Conservation (phyloP, 2,329 filamentous ascomycete species). For the Talaromyces sp. region DNA sequence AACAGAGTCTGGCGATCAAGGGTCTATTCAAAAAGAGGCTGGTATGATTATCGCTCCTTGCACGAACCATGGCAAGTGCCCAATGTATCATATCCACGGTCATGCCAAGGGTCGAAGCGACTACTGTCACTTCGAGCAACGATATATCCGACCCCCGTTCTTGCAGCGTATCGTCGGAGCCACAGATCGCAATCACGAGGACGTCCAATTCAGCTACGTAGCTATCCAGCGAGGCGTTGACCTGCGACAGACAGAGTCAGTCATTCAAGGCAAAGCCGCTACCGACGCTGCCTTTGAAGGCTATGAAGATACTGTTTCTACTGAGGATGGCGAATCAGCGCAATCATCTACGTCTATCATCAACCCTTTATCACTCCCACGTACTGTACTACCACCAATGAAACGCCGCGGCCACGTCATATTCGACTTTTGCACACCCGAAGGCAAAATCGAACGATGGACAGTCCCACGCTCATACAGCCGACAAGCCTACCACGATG, state of each 20-base stretch:
- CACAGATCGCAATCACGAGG: constrained; percentile 76
- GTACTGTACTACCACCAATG: constrained; percentile 73
- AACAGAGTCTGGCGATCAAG: constrained; percentile 30
- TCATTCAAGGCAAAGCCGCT: constrained; percentile 56
- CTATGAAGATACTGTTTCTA: constrained; percentile 52
- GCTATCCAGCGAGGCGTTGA: constrained; percentile 76
- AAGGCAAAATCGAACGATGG: constrained; percentile 87
- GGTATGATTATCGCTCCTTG: constrained; percentile 68
- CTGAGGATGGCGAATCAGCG: constrained; percentile 16
- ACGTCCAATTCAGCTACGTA: constrained; percentile 87
- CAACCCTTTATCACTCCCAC: constrained; percentile 69
- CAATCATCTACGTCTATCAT: constrained; percentile 27
- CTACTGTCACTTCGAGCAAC: constrained; percentile 86
- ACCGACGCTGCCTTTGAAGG: constrained; percentile 69
- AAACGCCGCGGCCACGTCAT: constrained; percentile 88
- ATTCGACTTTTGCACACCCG: constrained; percentile 85
- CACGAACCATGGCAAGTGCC: constrained; percentile 83
- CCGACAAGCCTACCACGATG: constrained; percentile 83
- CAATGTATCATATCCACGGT: constrained; percentile 78
- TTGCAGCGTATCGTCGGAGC: constrained; percentile 71
- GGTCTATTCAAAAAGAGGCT: constrained; percentile 49
- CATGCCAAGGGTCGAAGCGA: constrained; percentile 75
- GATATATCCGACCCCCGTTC: constrained; percentile 80
- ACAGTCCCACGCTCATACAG: constrained; percentile 80
- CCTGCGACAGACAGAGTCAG: constrained; percentile 44